Evolutionary conservation across 75 land plant genomes (phyloP).

Genomic region (Cryptomeria japonica): DNA sequence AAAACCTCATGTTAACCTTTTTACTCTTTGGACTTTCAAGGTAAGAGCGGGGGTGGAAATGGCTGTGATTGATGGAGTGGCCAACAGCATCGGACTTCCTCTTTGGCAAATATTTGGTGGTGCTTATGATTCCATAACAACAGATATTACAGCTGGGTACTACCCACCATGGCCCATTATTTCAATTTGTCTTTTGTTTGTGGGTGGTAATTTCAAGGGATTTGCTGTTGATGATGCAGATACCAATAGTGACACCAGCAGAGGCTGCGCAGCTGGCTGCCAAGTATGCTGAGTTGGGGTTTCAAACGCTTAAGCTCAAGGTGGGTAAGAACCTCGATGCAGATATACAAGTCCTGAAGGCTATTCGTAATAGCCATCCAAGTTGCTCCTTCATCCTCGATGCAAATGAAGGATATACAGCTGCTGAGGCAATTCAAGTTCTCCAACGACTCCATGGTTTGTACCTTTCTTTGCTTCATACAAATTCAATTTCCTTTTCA

Average conservation of each 20-base stretch:
- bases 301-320: constrained; percentile 73
- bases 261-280: constrained; percentile 74
- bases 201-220: neutral
- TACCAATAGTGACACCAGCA: constrained; percentile 68
- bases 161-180: neutral
- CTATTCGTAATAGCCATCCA: constrained; percentile 68
- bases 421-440: constrained; percentile 72
- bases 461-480: neutral
- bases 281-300: constrained; percentile 58
- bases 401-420: constrained; percentile 80
- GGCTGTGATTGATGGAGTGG: constrained; percentile 87
- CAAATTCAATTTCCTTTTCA: neutral
- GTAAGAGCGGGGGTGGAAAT: constrained; percentile 86
- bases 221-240: constrained; percentile 33
- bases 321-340: constrained; percentile 63
- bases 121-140: constrained; percentile 55
- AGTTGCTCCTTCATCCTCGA: constrained; percentile 69
- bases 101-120: constrained; percentile 86
- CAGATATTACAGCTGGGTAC: constrained; percentile 69
- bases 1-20: no score
- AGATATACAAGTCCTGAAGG: constrained; percentile 67
- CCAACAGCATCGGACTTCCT: constrained; percentile 67
- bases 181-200: neutral
- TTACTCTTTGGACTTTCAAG: constrained; percentile 23
- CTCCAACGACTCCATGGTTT: constrained; percentile 72